phyloP scores from a whole-genome alignment of 1,139 yeast genomes.

The Blastobotrys petasosporus region DNA sequence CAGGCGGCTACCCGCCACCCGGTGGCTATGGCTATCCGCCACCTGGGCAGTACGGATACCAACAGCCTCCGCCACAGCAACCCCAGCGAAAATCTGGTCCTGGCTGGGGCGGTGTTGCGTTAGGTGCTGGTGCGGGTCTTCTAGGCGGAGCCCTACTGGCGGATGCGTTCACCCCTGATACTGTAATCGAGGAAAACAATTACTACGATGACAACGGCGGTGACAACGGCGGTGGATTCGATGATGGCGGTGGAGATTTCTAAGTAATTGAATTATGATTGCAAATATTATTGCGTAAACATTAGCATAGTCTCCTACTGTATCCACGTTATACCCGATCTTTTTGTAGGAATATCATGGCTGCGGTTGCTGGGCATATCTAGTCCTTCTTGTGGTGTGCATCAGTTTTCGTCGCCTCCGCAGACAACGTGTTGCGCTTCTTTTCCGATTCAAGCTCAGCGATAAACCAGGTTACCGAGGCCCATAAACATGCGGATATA shows the following conservation, averaged over 20 bases:
- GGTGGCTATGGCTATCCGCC: slow-evolving; percentile 27
- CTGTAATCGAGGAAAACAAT: slow-evolving; percentile 30
- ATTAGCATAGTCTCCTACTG: no score
- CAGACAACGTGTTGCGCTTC: background rate
- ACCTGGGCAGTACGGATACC: slow-evolving; percentile 17
- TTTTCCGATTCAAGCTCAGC: slow-evolving; percentile 47
- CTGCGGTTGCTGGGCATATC: slow-evolving; percentile 9
- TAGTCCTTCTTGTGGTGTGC: slow-evolving; percentile 1
- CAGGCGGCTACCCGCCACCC: slow-evolving; percentile 17
- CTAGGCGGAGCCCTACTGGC: slow-evolving; percentile 65
- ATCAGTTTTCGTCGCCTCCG: slow-evolving; percentile 4
- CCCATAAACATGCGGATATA: slow-evolving; percentile 69
- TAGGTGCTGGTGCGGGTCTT: slow-evolving; percentile 79
- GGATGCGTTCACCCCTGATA: slow-evolving; percentile 35
- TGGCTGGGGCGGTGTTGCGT: slow-evolving; percentile 47
- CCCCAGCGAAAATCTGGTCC: slow-evolving; percentile 28
- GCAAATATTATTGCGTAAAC: background rate
- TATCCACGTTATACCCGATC: no score
- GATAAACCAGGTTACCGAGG: slow-evolving; percentile 81
- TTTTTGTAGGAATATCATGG: no score
- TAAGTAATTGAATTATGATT: background rate
- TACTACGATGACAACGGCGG: slow-evolving; percentile 22
- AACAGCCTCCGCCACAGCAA: slow-evolving; percentile 25
- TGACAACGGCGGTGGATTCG: slow-evolving; percentile 21
- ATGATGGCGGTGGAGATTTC: slow-evolving; percentile 19